A percentile compares a stretch with the other conserved stretches of the same genome.
Evolutionary conservation across 345 rosid genomes (phyloP).

Genomic region (Microcos paniculata): DNA sequence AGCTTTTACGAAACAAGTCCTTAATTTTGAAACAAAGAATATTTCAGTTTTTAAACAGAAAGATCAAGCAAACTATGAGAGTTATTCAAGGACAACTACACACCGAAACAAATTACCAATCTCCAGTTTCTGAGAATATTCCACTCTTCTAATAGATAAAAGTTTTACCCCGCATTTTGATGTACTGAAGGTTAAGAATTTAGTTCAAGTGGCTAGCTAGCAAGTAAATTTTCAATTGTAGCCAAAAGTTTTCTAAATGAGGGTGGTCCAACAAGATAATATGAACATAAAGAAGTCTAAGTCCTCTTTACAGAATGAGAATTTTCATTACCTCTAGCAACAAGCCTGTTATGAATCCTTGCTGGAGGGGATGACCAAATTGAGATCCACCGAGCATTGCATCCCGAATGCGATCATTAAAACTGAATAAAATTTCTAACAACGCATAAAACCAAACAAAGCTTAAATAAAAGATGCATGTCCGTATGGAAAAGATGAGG

Average conservation of each 20-base stretch:
- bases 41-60: neutral
- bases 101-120: neutral
- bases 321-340: constrained; percentile 59
- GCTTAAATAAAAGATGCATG: neutral
- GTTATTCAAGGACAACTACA: neutral
- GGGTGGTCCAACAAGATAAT: neutral
- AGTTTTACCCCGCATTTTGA: neutral
- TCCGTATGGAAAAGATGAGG: neutral
- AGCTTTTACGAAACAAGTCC: neutral
- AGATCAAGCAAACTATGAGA: neutral
- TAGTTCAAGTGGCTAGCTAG: neutral
- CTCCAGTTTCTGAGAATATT: neutral
- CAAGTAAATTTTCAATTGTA: too few species aligned
- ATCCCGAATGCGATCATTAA: constrained; percentile 95
- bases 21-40: neutral
- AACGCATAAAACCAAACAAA: neutral
- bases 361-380: constrained; percentile 95
- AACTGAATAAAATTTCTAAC: constrained; percentile 49
- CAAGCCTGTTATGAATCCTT: constrained; percentile 90
- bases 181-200: neutral
- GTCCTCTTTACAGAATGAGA: neutral
- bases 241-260: too few species aligned
- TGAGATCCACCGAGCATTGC: constrained; percentile 98
- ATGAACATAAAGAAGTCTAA: neutral
- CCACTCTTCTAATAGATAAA: too few species aligned